phyloP scores from a whole-genome alignment of 2,329 filamentous ascomycete genomes.

The Colletotrichum sp. region DNA sequence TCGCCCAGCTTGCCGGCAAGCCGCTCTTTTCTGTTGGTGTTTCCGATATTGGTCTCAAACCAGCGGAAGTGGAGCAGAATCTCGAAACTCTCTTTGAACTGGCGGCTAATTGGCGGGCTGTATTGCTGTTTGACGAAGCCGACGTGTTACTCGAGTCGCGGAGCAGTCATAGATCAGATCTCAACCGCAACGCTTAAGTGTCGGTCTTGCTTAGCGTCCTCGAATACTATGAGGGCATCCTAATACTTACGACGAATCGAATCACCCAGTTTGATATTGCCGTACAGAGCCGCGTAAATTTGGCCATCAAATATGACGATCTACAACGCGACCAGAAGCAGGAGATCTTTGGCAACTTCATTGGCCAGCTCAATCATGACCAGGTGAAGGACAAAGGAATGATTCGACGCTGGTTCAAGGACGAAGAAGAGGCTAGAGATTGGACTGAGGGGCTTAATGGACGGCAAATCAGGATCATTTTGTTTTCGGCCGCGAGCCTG shows the following conservation, averaged over 20 bases:
- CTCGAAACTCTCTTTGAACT: constrained; percentile 63
- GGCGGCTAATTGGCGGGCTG: constrained; percentile 73
- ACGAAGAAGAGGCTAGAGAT: constrained; percentile 35
- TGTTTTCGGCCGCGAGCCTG: constrained; percentile 17
- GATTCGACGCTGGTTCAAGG: constrained; percentile 22
- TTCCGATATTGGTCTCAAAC: constrained; percentile 73
- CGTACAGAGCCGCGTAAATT: constrained; percentile 79
- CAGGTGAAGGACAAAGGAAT: neutral
- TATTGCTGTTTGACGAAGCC: constrained; percentile 82
- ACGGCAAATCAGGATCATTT: constrained; percentile 51
- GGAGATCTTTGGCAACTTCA: constrained; percentile 3
- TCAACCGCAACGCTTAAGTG: constrained; percentile 77
- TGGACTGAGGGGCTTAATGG: constrained; percentile 45
- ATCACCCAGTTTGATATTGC: constrained; percentile 39
- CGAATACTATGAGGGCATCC: constrained; percentile 40
- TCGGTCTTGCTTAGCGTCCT: constrained; percentile 37
- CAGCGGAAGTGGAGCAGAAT: constrained; percentile 67
- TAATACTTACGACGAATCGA: constrained; percentile 41
- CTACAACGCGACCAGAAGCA: constrained; percentile 73
- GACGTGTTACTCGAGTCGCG: constrained; percentile 77
- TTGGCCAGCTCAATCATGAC: constrained; percentile 10
- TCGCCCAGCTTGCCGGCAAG: constrained; percentile 51
- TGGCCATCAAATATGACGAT: constrained; percentile 80
- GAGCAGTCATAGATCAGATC: constrained; percentile 79
- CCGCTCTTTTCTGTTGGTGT: constrained; percentile 60